phyloP scores from a whole-genome alignment of 306 rosid genomes.

The Lagenaria siceraria region DNA sequence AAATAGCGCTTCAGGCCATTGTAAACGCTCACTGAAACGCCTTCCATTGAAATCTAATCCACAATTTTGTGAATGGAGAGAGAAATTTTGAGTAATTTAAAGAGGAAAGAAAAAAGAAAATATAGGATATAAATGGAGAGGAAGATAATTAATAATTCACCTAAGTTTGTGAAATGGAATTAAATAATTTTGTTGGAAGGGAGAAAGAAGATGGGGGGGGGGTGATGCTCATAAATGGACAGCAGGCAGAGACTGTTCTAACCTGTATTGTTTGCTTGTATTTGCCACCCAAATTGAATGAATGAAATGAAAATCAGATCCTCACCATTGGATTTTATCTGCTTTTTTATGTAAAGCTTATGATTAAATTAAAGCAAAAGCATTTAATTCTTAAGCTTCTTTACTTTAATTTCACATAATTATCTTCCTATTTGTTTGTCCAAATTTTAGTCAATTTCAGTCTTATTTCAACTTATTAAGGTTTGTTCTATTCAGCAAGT shows the following conservation, averaged over 20 bases:
- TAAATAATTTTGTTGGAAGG: neutral
- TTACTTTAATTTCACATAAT: too few relatives aligned
- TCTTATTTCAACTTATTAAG: too few relatives aligned
- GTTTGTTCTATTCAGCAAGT: too few relatives aligned
- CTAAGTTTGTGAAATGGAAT: neutral
- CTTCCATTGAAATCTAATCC: conserved; percentile 29
- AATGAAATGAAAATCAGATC: neutral
- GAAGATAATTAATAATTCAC: neutral
- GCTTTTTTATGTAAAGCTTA: neutral
- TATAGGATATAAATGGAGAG: neutral
- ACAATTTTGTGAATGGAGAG: neutral
- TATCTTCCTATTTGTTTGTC: too few relatives aligned
- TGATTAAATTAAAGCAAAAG: neutral
- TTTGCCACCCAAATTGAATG: neutral
- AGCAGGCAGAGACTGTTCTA: neutral
- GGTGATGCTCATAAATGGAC: conserved; percentile 1
- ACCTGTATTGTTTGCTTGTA: neutral
- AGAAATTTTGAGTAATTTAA: neutral
- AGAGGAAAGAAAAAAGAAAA: neutral
- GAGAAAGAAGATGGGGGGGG: neutral
- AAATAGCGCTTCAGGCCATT: conserved; percentile 37
- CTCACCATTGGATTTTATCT: neutral
- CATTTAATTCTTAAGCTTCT: neutral
- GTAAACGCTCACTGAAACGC: conserved; percentile 27
- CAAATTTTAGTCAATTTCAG: too few relatives aligned